Conservation (phyloP, 2,329 filamentous ascomycete species). For the Calonectria fujianensis region DNA sequence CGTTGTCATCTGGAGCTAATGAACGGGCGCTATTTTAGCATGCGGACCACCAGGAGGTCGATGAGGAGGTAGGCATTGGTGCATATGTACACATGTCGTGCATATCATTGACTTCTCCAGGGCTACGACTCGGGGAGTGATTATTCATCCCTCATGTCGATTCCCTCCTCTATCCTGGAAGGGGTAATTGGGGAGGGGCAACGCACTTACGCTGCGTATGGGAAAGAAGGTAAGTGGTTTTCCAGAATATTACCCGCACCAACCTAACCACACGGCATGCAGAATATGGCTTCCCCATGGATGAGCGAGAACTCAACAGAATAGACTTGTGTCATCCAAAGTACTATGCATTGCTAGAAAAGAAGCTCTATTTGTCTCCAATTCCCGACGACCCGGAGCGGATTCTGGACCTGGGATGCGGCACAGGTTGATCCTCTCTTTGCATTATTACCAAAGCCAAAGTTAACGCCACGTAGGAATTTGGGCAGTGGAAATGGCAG, state of each 20-base stretch:
- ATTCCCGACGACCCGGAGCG: neutral
- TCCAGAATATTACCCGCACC: neutral
- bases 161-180: neutral
- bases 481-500: constrained; percentile 1
- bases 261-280: neutral
- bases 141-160: neutral
- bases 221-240: neutral
- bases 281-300: constrained; percentile 14
- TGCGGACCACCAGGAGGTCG: neutral
- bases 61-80: constrained; percentile 3
- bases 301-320: neutral
- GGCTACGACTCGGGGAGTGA: neutral
- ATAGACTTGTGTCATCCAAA: constrained; percentile 4
- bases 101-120: neutral
- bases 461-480: neutral
- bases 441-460: neutral
- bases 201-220: constrained; percentile 4
- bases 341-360: neutral
- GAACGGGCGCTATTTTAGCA: constrained; percentile 4
- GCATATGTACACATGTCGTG: neutral
- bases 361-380: neutral
- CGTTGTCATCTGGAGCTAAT: neutral
- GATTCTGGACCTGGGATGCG: constrained; percentile 9
- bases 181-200: neutral
- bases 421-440: neutral